Conservation (phyloP, 371 early-diverging fungal species). For the Mycotypha africana region DNA sequence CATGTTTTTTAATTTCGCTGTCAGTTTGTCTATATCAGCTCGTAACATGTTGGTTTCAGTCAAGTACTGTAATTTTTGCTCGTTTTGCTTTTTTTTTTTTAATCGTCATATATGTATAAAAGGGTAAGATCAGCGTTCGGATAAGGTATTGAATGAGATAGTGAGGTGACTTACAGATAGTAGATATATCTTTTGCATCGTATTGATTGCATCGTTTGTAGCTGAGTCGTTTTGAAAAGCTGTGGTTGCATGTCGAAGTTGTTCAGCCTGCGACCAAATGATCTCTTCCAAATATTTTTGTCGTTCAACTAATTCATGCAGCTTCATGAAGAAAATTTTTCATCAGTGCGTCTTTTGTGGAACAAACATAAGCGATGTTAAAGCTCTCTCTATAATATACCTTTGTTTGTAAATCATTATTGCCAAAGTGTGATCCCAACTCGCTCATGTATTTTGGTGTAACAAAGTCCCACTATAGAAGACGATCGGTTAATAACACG, state of each 20-base stretch:
- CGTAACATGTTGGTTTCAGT: slow-evolving; percentile 20
- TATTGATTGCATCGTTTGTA: slow-evolving; percentile 17
- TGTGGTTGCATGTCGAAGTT: slow-evolving; percentile 14
- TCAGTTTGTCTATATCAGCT: slow-evolving; percentile 20
- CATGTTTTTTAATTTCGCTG: slow-evolving; percentile 20
- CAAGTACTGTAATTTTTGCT: slow-evolving; percentile 16
- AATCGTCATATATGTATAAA: too few relatives aligned
- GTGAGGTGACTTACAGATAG: slow-evolving; percentile 21
- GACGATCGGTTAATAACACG: too few relatives aligned
- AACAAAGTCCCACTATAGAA: slow-evolving; percentile 17
- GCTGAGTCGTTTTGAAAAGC: slow-evolving; percentile 5
- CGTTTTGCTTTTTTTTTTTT: slow-evolving; percentile 29
- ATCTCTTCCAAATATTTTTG: slow-evolving; percentile 21
- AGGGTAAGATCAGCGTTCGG: too few relatives aligned
- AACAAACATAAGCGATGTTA: background rate
- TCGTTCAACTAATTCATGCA: slow-evolving; percentile 23
- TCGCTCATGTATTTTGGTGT: slow-evolving; percentile 9
- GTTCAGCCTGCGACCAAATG: slow-evolving; percentile 26
- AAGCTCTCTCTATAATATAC: slow-evolving; percentile 7
- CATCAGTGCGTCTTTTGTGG: background rate
- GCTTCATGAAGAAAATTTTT: slow-evolving; percentile 1
- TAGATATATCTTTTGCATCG: slow-evolving; percentile 27
- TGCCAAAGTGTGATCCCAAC: too few relatives aligned
- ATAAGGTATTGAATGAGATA: background rate
- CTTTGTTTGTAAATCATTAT: slow-evolving; percentile 24